phyloP scores from a whole-genome alignment of 2,329 filamentous ascomycete species.

The Paecilomyces niveus region DNA sequence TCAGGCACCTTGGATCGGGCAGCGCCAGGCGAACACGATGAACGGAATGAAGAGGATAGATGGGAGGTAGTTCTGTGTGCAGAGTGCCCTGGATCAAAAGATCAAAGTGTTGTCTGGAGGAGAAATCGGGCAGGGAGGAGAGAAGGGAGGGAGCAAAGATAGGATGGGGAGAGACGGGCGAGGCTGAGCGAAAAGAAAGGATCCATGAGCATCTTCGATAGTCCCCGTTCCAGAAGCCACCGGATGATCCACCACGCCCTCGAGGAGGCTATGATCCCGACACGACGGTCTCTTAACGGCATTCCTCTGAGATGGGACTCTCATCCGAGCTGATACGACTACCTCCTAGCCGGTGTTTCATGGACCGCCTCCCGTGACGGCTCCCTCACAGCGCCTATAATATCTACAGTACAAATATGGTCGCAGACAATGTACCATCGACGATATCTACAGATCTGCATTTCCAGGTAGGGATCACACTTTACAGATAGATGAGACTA shows the following conservation, averaged over 20 bases:
- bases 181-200: not conserved
- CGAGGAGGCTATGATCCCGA: not conserved
- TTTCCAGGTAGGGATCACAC: no score
- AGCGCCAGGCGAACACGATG: conserved; percentile 7
- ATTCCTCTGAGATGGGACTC: not conserved
- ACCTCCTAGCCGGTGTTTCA: not conserved
- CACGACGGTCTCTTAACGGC: not conserved
- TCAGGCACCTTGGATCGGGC: conserved; percentile 15
- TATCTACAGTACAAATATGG: not conserved
- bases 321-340: not conserved
- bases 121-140: not conserved
- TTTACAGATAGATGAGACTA: no score
- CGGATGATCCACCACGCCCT: not conserved
- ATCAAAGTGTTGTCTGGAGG: conserved; percentile 1
- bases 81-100: not conserved
- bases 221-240: not conserved
- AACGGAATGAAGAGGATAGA: not conserved
- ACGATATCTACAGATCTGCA: not conserved
- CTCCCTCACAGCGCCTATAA: not conserved
- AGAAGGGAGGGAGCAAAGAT: not conserved
- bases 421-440: not conserved
- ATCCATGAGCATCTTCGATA: not conserved
- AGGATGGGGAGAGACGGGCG: not conserved
- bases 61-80: not conserved
- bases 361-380: not conserved